Evolutionary conservation across 2,329 filamentous ascomycete species (phyloP), one percentile per base, ranked within the genome.

Genomic region (Colletotrichum musae): DNA sequence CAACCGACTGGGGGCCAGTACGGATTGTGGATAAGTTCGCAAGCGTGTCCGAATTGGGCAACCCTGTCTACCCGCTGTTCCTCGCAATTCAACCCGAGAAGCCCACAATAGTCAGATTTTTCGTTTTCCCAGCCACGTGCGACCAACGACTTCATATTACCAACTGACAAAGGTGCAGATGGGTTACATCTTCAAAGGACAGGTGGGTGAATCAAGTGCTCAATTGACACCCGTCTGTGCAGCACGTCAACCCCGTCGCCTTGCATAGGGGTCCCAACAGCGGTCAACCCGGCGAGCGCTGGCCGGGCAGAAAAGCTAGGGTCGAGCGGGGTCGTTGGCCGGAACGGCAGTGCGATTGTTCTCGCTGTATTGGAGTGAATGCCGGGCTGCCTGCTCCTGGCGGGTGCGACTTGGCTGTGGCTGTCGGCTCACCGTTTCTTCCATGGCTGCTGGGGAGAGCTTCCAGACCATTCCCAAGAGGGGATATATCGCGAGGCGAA

Each of bases 31-130:
- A 26, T 70, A 57, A 43, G 26, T 51, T 70, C 67, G 67, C 67
- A 70, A 70, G 50, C 41, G 62, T 66, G 63, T 67, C 62, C 67
- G 16, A 32, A 61, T 70, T 28, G 45, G 67, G 66, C 36, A 50
- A 26, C 50, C 41, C 21, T 57, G 57, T 56, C 36, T 57, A 61
- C 45, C 51, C 63, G 16, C 62, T 66, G 15, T n/a, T 57, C 50
- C 24, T 50, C 45, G 50, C 66, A 56, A 59, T 39, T 45, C 63
- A 58, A 50, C 61, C 32, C 32, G n/a, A 12, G 7, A 41, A 32
- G 32, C 36, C 66, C 56, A 57, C 56, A 52, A 32, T 51, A 24
- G 43, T 15, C 5, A 45, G 13, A 45, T 47, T 52, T 60, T 64
- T 7, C 18, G 12, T 24, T 57, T 57, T 21, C 28, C 53, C 48